Evolutionary conservation across 2,329 filamentous ascomycete genomes (phyloP), one percentile per base, ranked within the genome.

Genomic region (Gnomoniopsis smithogilvyi): DNA sequence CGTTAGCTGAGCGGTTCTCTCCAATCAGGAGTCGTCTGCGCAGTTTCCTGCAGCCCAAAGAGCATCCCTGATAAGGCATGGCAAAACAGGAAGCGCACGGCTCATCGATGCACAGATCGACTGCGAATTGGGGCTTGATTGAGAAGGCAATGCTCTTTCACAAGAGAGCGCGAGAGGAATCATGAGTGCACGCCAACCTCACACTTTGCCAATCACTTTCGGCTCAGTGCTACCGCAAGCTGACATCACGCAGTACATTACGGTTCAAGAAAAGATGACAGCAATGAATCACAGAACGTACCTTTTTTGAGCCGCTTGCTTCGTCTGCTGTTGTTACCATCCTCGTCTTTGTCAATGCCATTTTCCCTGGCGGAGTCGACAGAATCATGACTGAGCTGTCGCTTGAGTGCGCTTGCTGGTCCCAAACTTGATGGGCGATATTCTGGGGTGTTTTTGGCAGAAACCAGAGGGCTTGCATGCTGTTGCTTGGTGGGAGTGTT

Each of bases 251-350:
- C n/a, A 33, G 21, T 6, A 33, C 19, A 11, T 41, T 22, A 43
- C 19, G 36, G 30, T 34, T 3, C 14, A 19, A 58, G 15, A 26
- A 15, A 19, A 6, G n/a, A 15, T 43, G 45, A 12, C 33, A 17
- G 51, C 55, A 54, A 15, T 54, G 51, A 34, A 63, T 21, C 17
- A 56, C 17, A 10, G 34, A 51, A 73, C 82, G 69, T 80, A 89
- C 87, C 88, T 80, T 96, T 96, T 74, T 95, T 96, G 14, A 96
- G 80, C 47, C 95, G 87, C 77, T 99, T 99, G 74, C 93, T 97
- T 59, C 94, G 87, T 63, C 95, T 85, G 64, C 89, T 91, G 21
- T 24, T 56, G 62, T 84, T 84, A 65, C 78, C 79, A 52, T 92
- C 89, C 1, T 92, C 88, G 11, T 84, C 83, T 36, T 77, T 80